Evolutionary conservation across 2,329 filamentous ascomycete genomes (phyloP).

Genomic region (Aspergillus quadrilineatus): DNA sequence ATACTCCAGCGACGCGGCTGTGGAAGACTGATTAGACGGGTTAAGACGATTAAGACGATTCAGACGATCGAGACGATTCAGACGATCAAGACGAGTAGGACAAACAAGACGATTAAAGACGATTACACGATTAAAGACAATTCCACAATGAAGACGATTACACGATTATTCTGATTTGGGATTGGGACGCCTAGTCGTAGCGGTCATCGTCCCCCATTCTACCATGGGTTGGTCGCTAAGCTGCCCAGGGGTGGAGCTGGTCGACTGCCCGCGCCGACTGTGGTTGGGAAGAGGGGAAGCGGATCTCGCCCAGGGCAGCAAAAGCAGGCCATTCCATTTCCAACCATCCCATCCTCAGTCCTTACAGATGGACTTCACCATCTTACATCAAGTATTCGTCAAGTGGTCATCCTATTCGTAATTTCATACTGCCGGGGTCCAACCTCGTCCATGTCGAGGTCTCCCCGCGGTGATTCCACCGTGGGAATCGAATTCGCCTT

Average conservation of each 20-base stretch:
- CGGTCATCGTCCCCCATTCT: slow-evolving; percentile 14
- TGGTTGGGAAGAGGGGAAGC: slow-evolving; percentile 9
- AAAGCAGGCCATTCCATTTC: neutral
- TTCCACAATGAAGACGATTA: neutral
- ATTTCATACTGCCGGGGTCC: neutral
- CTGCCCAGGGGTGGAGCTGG: slow-evolving; percentile 16
- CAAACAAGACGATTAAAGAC: no score
- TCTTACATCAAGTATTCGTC: neutral
- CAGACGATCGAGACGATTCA: no score
- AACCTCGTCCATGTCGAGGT: no score
- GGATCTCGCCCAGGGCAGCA: neutral
- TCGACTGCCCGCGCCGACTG: neutral
- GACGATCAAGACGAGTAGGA: no score
- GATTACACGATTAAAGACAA: no score
- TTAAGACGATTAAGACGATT: no score
- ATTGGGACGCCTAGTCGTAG: slow-evolving; percentile 1
- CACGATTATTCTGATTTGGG: no score
- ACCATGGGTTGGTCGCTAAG: slow-evolving; percentile 10
- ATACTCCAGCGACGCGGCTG: neutral
- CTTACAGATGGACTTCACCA: neutral
- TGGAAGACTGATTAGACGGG: neutral
- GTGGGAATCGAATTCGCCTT: neutral
- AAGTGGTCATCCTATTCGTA: neutral
- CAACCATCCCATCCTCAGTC: neutral
- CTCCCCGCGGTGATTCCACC: no score